Base-by-base conservation (phyloP, 2,329 filamentous ascomycete species). In the Fusarium burgessii region DNA sequence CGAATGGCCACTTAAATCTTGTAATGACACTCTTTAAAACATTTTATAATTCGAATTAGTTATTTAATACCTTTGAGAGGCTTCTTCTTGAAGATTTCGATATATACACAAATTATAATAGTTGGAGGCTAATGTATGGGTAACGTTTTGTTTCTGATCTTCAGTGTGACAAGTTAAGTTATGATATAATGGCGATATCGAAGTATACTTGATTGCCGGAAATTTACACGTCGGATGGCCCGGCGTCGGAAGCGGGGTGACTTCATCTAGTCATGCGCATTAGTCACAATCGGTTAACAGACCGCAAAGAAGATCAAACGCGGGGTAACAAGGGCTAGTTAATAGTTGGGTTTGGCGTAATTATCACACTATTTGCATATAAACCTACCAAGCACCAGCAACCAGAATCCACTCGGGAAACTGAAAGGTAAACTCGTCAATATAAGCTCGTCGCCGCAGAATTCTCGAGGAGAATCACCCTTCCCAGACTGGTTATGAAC, bases 111-210 rank as follows among this genome's bases (percentile, higher is more conserved):
- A n/a, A n/a, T n/a, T n/a, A n/a, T n/a, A n/a, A n/a, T n/a, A n/a
- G n/a, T n/a, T n/a, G n/a, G n/a, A n/a, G n/a, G n/a, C n/a, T 45
- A 2, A 13, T 45, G 25, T 27, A 45, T 6, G 1, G 9, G 5
- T 11, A 1, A 18, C 12, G 2, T 43, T 6, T 3, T 25, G 1
- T 3, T 13, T 11, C 2, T 25, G 10, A 11, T 8, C 23, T 1
- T 18, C 6, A 3, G 15, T 43, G 7, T 25, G 15, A 11, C 3
- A 43, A 18, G 10, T 23, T 43, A 4, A 7, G 15, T 25, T 6
- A 3, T 43, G 10, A 2, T 25, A 25, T 3, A 8, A n/a, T n/a
- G n/a, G n/a, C n/a, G n/a, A n/a, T n/a, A 25, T 43, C 4, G 20
- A 43, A 25, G 15, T 15, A 18, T 25, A 15, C 0, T 42, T 7